These are phyloP conservation scores for Penicillium janthinellum DNA, from an alignment of 2,329 filamentous ascomycete genomes.

Conservation along the genomic window DNA sequence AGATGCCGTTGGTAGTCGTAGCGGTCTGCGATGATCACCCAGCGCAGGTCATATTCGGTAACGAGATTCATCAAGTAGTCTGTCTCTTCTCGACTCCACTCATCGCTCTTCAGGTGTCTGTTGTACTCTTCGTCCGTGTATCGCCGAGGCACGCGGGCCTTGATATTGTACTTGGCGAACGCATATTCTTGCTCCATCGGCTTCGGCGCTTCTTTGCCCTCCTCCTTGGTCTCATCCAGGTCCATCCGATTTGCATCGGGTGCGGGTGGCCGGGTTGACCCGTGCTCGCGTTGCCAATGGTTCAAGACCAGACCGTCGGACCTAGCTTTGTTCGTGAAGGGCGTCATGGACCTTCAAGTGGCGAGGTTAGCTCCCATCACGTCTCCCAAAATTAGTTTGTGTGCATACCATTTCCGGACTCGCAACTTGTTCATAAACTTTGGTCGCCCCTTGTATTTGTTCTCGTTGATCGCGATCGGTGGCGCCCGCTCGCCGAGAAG, in stretches of 20 bases:
- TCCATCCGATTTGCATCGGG: conserved; percentile 44
- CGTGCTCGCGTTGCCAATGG: conserved; percentile 76
- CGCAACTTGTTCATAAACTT: conserved; percentile 50
- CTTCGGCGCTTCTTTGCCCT: conserved; percentile 36
- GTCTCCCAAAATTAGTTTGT: conserved; percentile 57
- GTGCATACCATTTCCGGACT: conserved; percentile 49
- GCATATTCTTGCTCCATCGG: conserved; percentile 51
- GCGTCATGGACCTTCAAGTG: conserved; percentile 66
- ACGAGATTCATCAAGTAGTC: conserved; percentile 81
- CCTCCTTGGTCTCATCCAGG: conserved; percentile 41
- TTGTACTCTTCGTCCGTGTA: conserved; percentile 90
- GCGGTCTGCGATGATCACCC: conserved; percentile 88
- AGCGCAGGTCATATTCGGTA: conserved; percentile 80
- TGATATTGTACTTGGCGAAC: conserved; percentile 88
- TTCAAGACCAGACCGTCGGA: conserved; percentile 69
- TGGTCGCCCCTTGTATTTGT: conserved; percentile 54
- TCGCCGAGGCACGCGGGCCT: conserved; percentile 68
- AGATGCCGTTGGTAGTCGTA: conserved; percentile 66
- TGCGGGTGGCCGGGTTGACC: conserved; percentile 41
- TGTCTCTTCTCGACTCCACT: conserved; percentile 92
- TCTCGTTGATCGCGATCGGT: conserved; percentile 55
- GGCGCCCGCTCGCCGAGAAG: conserved; percentile 55
- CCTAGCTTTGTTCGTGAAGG: conserved; percentile 78
- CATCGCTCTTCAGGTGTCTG: conserved; percentile 67
- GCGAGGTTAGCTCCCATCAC: conserved; percentile 39